Conservation (phyloP, 2,329 filamentous ascomycete species). For the Fusarium sp. region DNA sequence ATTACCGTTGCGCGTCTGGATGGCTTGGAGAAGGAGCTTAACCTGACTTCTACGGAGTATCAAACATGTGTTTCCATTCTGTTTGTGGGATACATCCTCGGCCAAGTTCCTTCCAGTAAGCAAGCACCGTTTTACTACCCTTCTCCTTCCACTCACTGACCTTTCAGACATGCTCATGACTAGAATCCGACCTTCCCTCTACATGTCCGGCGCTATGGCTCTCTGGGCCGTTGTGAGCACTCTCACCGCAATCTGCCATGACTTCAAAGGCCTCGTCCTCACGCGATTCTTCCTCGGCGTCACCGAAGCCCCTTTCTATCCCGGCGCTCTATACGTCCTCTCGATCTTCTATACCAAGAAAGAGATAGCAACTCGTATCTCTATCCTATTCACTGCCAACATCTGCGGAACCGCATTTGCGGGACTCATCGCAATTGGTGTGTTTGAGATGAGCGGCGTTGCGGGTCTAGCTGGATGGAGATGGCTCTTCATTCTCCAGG, state of each 20-base stretch:
- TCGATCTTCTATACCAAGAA: conserved; percentile 65
- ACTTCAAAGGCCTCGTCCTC: conserved; percentile 54
- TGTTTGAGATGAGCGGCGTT: conserved; percentile 45
- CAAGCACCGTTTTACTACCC: accelerated
- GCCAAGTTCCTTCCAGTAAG: conserved; percentile 49
- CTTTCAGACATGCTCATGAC: conserved; percentile 52
- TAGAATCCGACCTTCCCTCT: conserved; percentile 54
- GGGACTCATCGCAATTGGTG: conserved; percentile 55
- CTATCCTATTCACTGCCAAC: conserved; percentile 56
- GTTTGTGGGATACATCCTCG: conserved; percentile 48
- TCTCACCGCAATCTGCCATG: conserved; percentile 51
- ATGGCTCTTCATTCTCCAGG: conserved; percentile 48
- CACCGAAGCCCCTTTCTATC: conserved; percentile 54
- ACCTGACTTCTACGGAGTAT: conserved; percentile 51
- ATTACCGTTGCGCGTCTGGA: conserved; percentile 66
- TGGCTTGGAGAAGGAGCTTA: conserved; percentile 62
- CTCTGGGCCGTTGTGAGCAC: conserved; percentile 56
- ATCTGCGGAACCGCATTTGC: conserved; percentile 51
- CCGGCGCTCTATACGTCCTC: conserved; percentile 52
- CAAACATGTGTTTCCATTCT: conserved; percentile 49
- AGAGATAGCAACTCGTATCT: conserved; percentile 53
- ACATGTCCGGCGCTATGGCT: conserved; percentile 50
- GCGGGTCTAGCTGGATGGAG: conserved; percentile 43
- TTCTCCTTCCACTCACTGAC: conserved; percentile 41
- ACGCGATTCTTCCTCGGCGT: conserved; percentile 54